A percentile compares a stretch with the other conserved stretches of the same genome.
Evolutionary conservation across 2,329 filamentous ascomycete genomes (phyloP).

Genomic region (Fusarium pseudograminearum): DNA sequence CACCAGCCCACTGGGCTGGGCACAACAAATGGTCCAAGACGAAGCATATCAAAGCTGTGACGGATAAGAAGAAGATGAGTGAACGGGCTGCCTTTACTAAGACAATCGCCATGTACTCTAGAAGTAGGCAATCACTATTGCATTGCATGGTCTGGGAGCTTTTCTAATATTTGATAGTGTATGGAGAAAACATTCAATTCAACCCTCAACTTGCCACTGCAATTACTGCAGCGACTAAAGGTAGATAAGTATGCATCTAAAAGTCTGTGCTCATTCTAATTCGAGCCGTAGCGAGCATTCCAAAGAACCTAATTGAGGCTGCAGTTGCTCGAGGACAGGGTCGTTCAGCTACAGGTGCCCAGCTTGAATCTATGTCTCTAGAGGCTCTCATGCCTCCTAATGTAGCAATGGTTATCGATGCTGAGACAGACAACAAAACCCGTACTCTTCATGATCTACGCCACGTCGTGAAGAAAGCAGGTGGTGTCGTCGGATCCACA

Average conservation of each 20-base stretch:
- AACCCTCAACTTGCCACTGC: conserved; percentile 82
- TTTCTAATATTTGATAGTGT: conserved; percentile 64
- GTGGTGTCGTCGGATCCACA: conserved; percentile 78
- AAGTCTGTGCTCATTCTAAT: not conserved
- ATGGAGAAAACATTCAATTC: conserved; percentile 76
- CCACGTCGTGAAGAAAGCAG: conserved; percentile 75
- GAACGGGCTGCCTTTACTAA: conserved; percentile 76
- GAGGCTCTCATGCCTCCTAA: conserved; percentile 84
- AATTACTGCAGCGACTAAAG: conserved; percentile 83
- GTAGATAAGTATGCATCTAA: conserved; percentile 52
- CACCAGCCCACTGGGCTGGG: conserved; percentile 66
- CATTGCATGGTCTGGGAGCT: not conserved
- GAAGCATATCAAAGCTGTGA: conserved; percentile 91
- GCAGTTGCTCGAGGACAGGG: conserved; percentile 92
- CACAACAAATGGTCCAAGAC: conserved; percentile 98
- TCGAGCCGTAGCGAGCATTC: conserved; percentile 71
- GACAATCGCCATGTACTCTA: conserved; percentile 80
- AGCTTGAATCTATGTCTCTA: conserved; percentile 81
- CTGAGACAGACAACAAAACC: conserved; percentile 84
- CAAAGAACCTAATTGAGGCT: conserved; percentile 84
- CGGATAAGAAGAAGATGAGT: conserved; percentile 82
- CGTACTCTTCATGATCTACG: conserved; percentile 81
- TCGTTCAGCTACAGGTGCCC: conserved; percentile 76
- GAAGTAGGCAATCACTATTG: conserved; percentile 63
- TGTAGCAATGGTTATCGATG: conserved; percentile 84